Evolutionary conservation across 441 rosid species (phyloP).

Genomic region (Gossypium lobatum): DNA sequence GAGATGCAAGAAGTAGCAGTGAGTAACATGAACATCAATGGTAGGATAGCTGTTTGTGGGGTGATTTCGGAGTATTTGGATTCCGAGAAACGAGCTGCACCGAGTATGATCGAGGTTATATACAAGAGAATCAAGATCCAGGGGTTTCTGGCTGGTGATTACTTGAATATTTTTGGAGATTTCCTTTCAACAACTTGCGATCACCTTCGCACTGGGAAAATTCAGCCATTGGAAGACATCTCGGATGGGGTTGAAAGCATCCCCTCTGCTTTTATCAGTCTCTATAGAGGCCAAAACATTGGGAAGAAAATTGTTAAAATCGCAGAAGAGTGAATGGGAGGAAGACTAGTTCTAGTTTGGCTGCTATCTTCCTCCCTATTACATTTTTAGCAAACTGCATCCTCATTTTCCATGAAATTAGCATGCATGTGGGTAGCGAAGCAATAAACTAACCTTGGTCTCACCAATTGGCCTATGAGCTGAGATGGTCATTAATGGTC

Average conservation of each 20-base stretch:
- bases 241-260: conserved; percentile 42
- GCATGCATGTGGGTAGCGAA: neutral
- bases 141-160: conserved; percentile 41
- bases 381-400: neutral
- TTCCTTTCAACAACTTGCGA: conserved; percentile 34
- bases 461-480: neutral
- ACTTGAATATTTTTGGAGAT: conserved; percentile 23
- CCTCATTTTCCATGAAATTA: neutral
- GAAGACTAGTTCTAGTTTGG: neutral
- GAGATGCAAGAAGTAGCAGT: conserved; percentile 69
- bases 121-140: conserved; percentile 48
- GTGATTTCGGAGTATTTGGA: conserved; percentile 45
- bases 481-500: too few relatives aligned
- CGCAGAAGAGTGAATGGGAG: conserved; percentile 23
- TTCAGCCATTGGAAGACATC: conserved; percentile 36
- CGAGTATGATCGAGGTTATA: conserved; percentile 32
- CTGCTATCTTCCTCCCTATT: neutral
- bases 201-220: conserved; percentile 24
- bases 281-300: conserved; percentile 37
- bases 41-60: conserved; percentile 52
- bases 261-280: conserved; percentile 40
- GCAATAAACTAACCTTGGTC: neutral
- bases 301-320: conserved; percentile 52
- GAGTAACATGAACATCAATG: conserved; percentile 48
- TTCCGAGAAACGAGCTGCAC: conserved; percentile 32